Conservation (phyloP, 176 grass and related monocot species). For the Miscanthus lutarioriparius region DNA sequence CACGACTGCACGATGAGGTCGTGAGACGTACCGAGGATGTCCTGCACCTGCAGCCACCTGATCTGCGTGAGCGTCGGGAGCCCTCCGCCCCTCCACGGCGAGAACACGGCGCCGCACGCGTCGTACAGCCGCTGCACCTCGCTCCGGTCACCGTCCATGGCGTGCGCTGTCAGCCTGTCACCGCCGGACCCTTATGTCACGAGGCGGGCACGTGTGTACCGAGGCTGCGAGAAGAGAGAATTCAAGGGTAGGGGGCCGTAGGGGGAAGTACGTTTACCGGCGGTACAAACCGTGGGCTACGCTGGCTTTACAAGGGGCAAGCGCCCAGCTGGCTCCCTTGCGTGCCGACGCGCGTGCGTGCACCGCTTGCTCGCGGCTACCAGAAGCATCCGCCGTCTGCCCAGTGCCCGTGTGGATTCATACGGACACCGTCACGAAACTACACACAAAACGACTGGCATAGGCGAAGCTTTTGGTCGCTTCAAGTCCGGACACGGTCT, state of each 20-base stretch:
- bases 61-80: conserved; percentile 40
- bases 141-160: conserved; percentile 33
- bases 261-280: not conserved
- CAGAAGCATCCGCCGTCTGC: not conserved
- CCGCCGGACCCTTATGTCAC: too few species aligned
- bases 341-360: not conserved
- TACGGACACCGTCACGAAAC: conserved; percentile 6
- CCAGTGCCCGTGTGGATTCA: not conserved
- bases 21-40: conserved; percentile 36
- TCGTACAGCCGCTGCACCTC: conserved; percentile 61
- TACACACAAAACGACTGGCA: not conserved
- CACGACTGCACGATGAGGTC: not conserved
- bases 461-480: not conserved
- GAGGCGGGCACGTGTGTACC: not conserved
- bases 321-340: not conserved
- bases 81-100: conserved; percentile 15
- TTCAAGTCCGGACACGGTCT: not conserved
- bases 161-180: not conserved
- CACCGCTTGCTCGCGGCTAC: not conserved
- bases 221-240: not conserved
- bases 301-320: not conserved
- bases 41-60: conserved; percentile 49
- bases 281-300: conserved; percentile 26
- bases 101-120: conserved; percentile 54
- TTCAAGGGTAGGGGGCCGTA: not conserved